These are phyloP conservation scores for Fusarium cicatricum DNA, from an alignment of 2,329 filamentous ascomycete genomes.

Conservation along the genomic window DNA sequence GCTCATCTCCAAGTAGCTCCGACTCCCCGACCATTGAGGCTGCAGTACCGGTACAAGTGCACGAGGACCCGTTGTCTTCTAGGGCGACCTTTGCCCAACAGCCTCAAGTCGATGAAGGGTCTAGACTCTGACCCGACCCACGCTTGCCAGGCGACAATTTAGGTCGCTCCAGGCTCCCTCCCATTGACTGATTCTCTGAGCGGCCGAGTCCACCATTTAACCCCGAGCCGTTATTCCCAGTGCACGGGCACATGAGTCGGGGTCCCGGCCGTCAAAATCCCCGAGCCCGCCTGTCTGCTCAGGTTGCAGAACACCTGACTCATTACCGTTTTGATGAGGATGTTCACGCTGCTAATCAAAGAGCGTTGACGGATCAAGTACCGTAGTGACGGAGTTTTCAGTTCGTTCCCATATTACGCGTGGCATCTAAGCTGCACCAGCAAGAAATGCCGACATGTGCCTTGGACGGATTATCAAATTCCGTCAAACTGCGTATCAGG, in stretches of 20 bases:
- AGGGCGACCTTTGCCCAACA: conserved; percentile 26
- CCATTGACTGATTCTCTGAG: conserved; percentile 2
- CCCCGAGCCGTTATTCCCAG: conserved; percentile 27
- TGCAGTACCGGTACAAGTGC: conserved; percentile 18
- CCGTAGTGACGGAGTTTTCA: neutral
- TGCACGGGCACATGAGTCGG: conserved; percentile 15
- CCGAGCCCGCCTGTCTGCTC: neutral
- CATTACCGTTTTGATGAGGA: neutral
- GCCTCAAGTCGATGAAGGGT: conserved; percentile 17
- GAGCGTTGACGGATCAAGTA: neutral
- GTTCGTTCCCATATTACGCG: neutral
- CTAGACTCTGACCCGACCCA: conserved; percentile 29
- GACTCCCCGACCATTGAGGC: conserved; percentile 2
- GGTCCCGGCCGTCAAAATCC: conserved; percentile 16
- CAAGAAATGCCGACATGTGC: neutral
- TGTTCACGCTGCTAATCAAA: neutral
- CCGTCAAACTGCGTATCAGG: neutral
- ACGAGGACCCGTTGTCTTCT: conserved; percentile 12
- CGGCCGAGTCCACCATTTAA: neutral
- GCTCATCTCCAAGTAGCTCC: conserved; percentile 3
- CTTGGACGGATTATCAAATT: neutral
- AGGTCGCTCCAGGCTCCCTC: conserved; percentile 4
- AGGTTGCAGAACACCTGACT: neutral
- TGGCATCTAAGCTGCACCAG: neutral
- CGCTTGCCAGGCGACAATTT: conserved; percentile 3